Evolutionary conservation across 768 basidiomycete genomes (phyloP).

Genomic region (Rhizopogon vinicolor): DNA sequence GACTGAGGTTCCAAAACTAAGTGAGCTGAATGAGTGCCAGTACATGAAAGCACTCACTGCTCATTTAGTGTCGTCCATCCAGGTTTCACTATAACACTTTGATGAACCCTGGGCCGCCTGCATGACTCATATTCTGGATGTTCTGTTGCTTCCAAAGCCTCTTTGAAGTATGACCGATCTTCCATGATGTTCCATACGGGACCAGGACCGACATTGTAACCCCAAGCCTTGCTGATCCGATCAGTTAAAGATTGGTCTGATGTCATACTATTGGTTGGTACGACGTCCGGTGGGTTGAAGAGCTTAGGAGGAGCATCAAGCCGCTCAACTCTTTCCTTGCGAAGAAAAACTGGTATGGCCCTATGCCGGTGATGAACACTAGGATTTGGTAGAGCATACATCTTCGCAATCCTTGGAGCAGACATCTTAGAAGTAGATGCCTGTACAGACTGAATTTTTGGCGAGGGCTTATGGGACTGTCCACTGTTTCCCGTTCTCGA

Average conservation of each 20-base stretch:
- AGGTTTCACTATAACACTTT: slow-evolving; percentile 34
- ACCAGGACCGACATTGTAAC: slow-evolving; percentile 69
- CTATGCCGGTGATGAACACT: slow-evolving; percentile 72
- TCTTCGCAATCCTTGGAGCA: slow-evolving; percentile 29
- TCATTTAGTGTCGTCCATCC: slow-evolving; percentile 42
- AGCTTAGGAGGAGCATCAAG: slow-evolving; percentile 44
- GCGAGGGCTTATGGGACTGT: slow-evolving; percentile 16
- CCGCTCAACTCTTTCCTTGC: slow-evolving; percentile 52
- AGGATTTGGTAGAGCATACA: slow-evolving; percentile 57
- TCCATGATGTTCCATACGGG: slow-evolving; percentile 78
- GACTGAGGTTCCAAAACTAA: slow-evolving; percentile 30
- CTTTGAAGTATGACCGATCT: slow-evolving; percentile 77
- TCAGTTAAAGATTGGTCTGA: slow-evolving; percentile 41
- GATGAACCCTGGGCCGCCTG: slow-evolving; percentile 58
- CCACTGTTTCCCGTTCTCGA: slow-evolving; percentile 10
- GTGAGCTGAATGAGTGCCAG: slow-evolving; percentile 1
- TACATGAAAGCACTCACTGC: slow-evolving; percentile 37
- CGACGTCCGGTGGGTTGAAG: slow-evolving; percentile 39
- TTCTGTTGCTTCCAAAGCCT: slow-evolving; percentile 32
- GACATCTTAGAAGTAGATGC: slow-evolving; percentile 5
- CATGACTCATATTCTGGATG: slow-evolving; percentile 39
- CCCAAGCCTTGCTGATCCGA: slow-evolving; percentile 64
- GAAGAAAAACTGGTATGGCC: slow-evolving; percentile 55
- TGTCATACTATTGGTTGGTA: slow-evolving; percentile 55
- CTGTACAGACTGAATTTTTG: slow-evolving; percentile 5